A percentile compares a stretch with the other conserved stretches of the same genome.
phyloP scores from a whole-genome alignment of 2,329 filamentous ascomycete genomes.

The Ceratocystis eucalypticola region DNA sequence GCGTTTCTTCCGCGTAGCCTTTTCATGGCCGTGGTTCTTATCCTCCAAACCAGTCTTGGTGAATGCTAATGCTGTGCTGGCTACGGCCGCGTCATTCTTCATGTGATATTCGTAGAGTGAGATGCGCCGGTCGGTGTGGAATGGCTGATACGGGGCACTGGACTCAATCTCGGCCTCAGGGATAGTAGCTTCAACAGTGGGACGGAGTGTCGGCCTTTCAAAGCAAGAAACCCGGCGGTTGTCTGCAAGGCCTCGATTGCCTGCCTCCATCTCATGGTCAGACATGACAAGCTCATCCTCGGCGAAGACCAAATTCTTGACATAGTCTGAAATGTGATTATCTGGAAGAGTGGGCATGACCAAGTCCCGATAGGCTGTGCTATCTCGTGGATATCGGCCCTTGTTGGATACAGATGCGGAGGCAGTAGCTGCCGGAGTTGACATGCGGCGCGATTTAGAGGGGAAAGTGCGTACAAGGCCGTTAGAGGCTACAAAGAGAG shows the following conservation, averaged over 20 bases:
- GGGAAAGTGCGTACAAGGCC: conserved; percentile 55
- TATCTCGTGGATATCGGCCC: conserved; percentile 25
- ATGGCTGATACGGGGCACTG: conserved; percentile 87
- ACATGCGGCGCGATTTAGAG: conserved; percentile 42
- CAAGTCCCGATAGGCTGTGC: conserved; percentile 49
- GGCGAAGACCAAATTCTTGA: conserved; percentile 3
- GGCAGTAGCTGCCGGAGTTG: conserved; percentile 31
- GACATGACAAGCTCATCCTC: conserved; percentile 40
- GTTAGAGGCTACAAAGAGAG: conserved; percentile 50
- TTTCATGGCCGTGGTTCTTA: conserved; percentile 30
- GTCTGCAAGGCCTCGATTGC: conserved; percentile 40
- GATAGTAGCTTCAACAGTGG: conserved; percentile 48
- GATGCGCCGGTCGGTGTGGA: conserved; percentile 81
- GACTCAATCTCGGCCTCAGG: conserved; percentile 83
- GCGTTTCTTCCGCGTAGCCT: conserved; percentile 23
- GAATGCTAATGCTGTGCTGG: neutral
- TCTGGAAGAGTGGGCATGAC: conserved; percentile 51
- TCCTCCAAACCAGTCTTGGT: conserved; percentile 32
- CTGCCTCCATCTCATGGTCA: conserved; percentile 40
- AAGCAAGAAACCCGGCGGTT: conserved; percentile 23
- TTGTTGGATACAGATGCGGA: neutral
- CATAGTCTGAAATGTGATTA: conserved; percentile 28
- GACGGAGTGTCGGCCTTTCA: conserved; percentile 23
- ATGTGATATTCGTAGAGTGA: conserved; percentile 53
- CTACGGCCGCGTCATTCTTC: neutral